Evolutionary conservation across 139 green algal species (phyloP).

Genomic region (Volvox africanus): DNA sequence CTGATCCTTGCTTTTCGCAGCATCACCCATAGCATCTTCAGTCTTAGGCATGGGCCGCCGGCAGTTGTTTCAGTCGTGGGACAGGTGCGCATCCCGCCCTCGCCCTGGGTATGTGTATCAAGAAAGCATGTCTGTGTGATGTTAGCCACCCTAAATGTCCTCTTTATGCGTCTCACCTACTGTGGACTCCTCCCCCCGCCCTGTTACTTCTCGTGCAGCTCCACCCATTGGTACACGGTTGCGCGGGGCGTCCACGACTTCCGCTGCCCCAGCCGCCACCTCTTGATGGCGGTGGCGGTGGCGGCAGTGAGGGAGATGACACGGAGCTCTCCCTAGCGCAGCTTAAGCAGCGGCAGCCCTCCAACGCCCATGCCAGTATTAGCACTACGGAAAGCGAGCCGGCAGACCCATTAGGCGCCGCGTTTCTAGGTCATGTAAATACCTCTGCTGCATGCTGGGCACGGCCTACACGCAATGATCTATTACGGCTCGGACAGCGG

Average conservation of each 20-base stretch:
- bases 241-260: not conserved
- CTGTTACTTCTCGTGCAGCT: not conserved
- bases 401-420: not conserved
- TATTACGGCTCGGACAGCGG: not conserved
- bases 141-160: no score
- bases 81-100: not conserved
- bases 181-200: no score
- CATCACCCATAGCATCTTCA: not conserved
- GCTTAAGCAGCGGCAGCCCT: not conserved
- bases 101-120: not conserved
- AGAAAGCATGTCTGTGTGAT: no score
- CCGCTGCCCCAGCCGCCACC: not conserved
- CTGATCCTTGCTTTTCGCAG: not conserved
- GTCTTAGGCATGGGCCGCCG: not conserved
- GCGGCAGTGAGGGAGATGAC: not conserved
- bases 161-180: no score
- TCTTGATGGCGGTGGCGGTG: not conserved
- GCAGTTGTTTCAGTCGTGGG: not conserved
- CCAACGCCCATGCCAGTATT: constrained; percentile 2
- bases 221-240: not conserved
- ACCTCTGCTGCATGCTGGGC: not conserved
- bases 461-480: not conserved
- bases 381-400: not conserved
- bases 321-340: not conserved
- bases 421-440: not conserved